A percentile compares a stretch with the other conserved stretches of the same genome.
Evolutionary conservation across 306 rosid genomes (phyloP).

Genomic region (Cucurbita maxima): DNA sequence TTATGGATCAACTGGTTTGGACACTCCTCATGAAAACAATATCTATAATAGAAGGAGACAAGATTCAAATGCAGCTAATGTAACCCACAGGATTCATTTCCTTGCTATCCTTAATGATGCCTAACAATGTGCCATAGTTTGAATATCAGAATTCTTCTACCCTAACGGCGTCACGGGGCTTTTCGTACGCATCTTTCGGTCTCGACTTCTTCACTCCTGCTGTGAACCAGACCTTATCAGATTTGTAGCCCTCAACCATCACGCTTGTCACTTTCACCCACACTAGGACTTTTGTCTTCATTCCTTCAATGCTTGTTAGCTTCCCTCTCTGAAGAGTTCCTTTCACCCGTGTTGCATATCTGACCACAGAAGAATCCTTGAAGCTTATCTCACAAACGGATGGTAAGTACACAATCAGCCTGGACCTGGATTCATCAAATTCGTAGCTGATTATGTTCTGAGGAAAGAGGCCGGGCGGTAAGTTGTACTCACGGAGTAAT

Average conservation of each 20-base stretch:
- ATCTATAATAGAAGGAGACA: neutral
- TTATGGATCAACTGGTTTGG: neutral
- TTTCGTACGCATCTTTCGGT: conserved; percentile 59
- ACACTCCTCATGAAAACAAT: neutral
- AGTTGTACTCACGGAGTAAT: conserved; percentile 79
- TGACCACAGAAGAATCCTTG: conserved; percentile 71
- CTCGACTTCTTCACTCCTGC: conserved; percentile 86
- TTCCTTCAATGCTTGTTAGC: conserved; percentile 70
- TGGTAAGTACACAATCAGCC: conserved; percentile 70
- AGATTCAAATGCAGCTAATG: neutral
- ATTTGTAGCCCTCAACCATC: conserved; percentile 66
- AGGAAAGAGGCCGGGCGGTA: conserved; percentile 81
- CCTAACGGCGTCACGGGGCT: conserved; percentile 41
- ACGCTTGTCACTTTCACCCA: conserved; percentile 88
- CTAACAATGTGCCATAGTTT: neutral
- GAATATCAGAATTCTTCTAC: conserved; percentile 49
- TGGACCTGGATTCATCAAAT: conserved; percentile 62
- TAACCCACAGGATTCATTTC: neutral
- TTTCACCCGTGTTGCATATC: conserved; percentile 67
- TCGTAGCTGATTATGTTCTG: conserved; percentile 68
- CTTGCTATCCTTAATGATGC: neutral
- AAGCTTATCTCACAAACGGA: conserved; percentile 70
- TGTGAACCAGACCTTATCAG: conserved; percentile 77
- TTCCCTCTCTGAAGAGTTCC: conserved; percentile 66
- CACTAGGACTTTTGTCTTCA: conserved; percentile 86